These are phyloP conservation scores for Letharia lupina DNA, from an alignment of 495 filamentous ascomycete species.

Conservation along the genomic window DNA sequence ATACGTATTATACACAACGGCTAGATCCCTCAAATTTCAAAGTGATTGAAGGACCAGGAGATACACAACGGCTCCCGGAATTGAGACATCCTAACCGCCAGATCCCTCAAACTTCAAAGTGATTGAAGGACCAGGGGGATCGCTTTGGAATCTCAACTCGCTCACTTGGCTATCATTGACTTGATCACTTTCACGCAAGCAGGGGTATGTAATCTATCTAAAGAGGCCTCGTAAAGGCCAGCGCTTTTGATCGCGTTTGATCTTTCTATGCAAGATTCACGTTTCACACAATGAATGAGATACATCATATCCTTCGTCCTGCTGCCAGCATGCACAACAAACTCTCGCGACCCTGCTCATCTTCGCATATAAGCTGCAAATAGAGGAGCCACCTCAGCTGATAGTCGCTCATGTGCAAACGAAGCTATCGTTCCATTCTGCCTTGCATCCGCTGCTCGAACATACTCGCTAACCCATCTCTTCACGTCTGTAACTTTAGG, in stretches of 20 bases:
- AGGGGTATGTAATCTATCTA: conserved; percentile 6
- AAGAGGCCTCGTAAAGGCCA: not conserved
- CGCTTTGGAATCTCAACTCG: too few species aligned
- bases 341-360: not conserved
- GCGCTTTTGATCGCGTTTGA: not conserved
- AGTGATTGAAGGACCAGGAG: too few species aligned
- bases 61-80: too few species aligned
- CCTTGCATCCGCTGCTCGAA: conserved; percentile 53
- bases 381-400: conserved; percentile 45
- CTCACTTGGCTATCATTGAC: not conserved
- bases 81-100: not conserved
- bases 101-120: not conserved
- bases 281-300: not conserved
- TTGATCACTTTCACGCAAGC: not conserved
- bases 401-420: conserved; percentile 52
- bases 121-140: not conserved
- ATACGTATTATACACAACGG: too few species aligned
- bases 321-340: not conserved
- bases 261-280: conserved; percentile 9
- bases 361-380: conserved; percentile 49
- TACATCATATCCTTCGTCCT: not conserved
- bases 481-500: conserved; percentile 74
- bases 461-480: conserved; percentile 65
- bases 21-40: not conserved
- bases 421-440: conserved; percentile 45